These are phyloP conservation scores for Skeletonema potamos DNA, from an alignment of 108 stramenopile genomes.

Conservation along the genomic window DNA sequence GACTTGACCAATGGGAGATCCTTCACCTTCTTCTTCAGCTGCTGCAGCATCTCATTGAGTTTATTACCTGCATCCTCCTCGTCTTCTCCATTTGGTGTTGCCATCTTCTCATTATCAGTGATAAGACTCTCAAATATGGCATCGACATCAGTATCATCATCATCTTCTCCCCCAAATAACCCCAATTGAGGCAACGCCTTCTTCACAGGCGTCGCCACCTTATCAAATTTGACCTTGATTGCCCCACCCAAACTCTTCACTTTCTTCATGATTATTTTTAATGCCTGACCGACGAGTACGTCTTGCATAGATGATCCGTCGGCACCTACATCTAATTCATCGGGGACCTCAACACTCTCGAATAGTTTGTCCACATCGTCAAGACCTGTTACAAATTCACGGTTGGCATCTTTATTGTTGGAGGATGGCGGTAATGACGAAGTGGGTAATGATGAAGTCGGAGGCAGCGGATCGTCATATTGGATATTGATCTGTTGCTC, in stretches of 20 bases:
- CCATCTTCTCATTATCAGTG: not conserved
- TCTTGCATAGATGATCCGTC: slow-evolving; percentile 83
- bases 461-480: not conserved
- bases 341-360: slow-evolving; percentile 75
- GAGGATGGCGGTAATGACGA: not conserved
- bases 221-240: slow-evolving; percentile 24
- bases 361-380: slow-evolving; percentile 86
- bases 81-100: not conserved
- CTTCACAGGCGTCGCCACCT: slow-evolving; percentile 12
- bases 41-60: not conserved
- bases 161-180: not conserved
- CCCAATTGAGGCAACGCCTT: slow-evolving; percentile 23
- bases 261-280: slow-evolving; percentile 61
- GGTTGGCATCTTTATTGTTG: slow-evolving; percentile 45
- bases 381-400: slow-evolving; percentile 78
- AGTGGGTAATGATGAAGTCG: not conserved
- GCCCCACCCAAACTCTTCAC: slow-evolving; percentile 18
- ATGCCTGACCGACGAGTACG: slow-evolving; percentile 65
- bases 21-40: not conserved
- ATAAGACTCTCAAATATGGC: not conserved
- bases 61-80: not conserved
- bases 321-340: slow-evolving; percentile 85
- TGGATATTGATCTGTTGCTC: slow-evolving; percentile 7
- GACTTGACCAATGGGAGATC: slow-evolving; percentile 31
- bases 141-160: not conserved